phyloP scores from a whole-genome alignment of 108 stramenopile species.

The Pseudonitzschia pungens region DNA sequence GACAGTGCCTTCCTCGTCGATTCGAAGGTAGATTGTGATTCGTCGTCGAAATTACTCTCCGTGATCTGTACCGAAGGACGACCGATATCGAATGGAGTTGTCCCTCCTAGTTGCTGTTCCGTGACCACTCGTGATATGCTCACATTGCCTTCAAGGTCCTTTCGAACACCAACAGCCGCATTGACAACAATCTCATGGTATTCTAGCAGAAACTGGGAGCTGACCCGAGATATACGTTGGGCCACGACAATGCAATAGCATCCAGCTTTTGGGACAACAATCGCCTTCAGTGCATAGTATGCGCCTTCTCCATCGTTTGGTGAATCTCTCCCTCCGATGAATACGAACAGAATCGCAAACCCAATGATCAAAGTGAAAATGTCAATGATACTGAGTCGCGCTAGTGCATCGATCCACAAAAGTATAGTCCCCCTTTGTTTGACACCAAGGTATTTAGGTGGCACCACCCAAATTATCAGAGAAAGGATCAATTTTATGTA shows the following conservation, averaged over 20 bases:
- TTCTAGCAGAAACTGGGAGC: conserved; percentile 42
- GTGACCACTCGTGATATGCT: conserved; percentile 4
- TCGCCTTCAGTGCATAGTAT: conserved; percentile 35
- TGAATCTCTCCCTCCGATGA: conserved; percentile 41
- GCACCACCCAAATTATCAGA: conserved; percentile 61
- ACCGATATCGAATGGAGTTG: neutral
- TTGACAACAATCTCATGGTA: conserved; percentile 39
- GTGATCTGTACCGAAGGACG: neutral
- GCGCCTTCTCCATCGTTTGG: conserved; percentile 13
- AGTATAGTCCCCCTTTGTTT: conserved; percentile 51
- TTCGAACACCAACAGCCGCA: conserved; percentile 15
- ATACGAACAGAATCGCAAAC: conserved; percentile 40
- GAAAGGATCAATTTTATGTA: conserved; percentile 64
- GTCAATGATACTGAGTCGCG: conserved; percentile 54
- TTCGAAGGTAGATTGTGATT: neutral
- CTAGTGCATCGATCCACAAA: conserved; percentile 75
- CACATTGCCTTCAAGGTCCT: conserved; percentile 2
- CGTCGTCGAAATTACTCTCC: neutral
- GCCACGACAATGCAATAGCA: conserved; percentile 47
- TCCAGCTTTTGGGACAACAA: conserved; percentile 42
- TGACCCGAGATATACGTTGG: conserved; percentile 43
- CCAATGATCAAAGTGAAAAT: conserved; percentile 39
- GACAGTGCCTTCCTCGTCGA: neutral
- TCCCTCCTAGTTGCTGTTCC: neutral
- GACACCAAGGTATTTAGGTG: conserved; percentile 44